Evolutionary conservation across 2,329 filamentous ascomycete species (phyloP), one percentile per base, ranked within the genome.

Genomic region (Epichloe sibirici): DNA sequence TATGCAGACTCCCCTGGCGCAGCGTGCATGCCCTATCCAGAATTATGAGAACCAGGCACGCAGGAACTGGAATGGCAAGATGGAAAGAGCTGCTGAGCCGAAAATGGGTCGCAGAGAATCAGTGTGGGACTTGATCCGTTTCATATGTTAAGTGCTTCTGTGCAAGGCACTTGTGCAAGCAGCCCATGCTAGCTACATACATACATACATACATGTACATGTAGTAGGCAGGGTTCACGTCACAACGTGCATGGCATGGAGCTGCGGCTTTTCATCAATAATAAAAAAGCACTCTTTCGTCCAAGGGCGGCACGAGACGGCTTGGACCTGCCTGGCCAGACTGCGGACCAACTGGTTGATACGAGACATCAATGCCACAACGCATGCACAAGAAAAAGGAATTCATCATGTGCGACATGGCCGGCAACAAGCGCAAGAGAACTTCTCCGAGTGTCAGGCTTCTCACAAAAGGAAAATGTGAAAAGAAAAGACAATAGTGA

Each of bases 191-290:
- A n/a, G 31, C 51, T 21, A 21, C 17, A 21, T 21, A 21, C 17
- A 21, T 21, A 21, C 17, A 21, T 21, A 21, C 17, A 21, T 21
- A 2, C 17, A 21, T 21, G 17, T 21, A 21, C 17, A 21, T 21
- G 17, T 21, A 21, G 17, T 12, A 38, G 39, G 25, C 37, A 44
- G 25, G 48, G 52, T 43, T 51, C 38, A 49, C 49, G 52, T 49
- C 35, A 31, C 53, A 45, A 50, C 53, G 35, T 49, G 49, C 49
- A 51, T 54, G 23, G 17, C 49, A 51, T 54, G 23, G 11, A 45
- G 42, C 48, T 37, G 40, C 23, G 40, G 44, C n/a, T n/a, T 44
- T 50, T 21, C 17, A 35, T 49, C n/a, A 40, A 40, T 40, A n/a
- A 40, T 12, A 11, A 21, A 21, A 21, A 35, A 34, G 25, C 40